Conservation (phyloP, 768 basidiomycete genomes). For the Vararia minispora region DNA sequence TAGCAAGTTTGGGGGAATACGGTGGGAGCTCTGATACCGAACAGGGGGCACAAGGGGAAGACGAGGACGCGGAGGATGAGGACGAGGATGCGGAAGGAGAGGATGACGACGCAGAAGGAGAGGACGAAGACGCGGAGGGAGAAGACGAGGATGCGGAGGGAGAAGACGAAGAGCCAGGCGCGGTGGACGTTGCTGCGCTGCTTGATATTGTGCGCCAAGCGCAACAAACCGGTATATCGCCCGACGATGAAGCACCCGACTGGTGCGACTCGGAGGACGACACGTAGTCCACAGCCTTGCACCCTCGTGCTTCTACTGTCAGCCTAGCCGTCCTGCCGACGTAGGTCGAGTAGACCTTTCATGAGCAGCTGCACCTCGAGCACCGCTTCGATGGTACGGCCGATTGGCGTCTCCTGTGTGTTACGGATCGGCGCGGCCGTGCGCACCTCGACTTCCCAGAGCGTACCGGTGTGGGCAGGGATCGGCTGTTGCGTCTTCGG, state of each 20-base stretch:
- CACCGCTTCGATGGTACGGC: slow-evolving; percentile 57
- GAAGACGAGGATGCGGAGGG: slow-evolving; percentile 23
- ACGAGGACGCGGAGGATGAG: slow-evolving; percentile 13
- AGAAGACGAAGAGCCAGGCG: slow-evolving; percentile 24
- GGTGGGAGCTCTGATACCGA: slow-evolving; percentile 34
- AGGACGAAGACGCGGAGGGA: slow-evolving; percentile 24
- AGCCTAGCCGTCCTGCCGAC: slow-evolving; percentile 54
- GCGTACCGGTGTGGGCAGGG: slow-evolving; percentile 66
- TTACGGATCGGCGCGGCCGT: slow-evolving; percentile 71
- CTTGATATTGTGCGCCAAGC: slow-evolving; percentile 31
- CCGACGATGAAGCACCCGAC: slow-evolving; percentile 36
- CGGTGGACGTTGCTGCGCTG: slow-evolving; percentile 29
- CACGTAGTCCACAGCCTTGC: background rate
- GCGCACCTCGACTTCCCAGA: slow-evolving; percentile 86
- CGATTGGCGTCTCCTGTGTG: slow-evolving; percentile 67
- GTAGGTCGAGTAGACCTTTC: slow-evolving; percentile 74
- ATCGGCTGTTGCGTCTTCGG: slow-evolving; percentile 64
- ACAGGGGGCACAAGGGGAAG: background rate
- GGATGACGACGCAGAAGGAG: slow-evolving; percentile 20
- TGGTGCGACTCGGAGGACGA: slow-evolving; percentile 36
- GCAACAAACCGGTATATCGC: slow-evolving; percentile 18
- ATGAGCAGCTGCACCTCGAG: slow-evolving; percentile 74
- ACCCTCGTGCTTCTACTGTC: background rate
- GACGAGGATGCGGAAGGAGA: slow-evolving; percentile 10
- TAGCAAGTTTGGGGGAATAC: slow-evolving; percentile 30